phyloP scores from a whole-genome alignment of 139 green algal species.

The Chlorella sp. region DNA sequence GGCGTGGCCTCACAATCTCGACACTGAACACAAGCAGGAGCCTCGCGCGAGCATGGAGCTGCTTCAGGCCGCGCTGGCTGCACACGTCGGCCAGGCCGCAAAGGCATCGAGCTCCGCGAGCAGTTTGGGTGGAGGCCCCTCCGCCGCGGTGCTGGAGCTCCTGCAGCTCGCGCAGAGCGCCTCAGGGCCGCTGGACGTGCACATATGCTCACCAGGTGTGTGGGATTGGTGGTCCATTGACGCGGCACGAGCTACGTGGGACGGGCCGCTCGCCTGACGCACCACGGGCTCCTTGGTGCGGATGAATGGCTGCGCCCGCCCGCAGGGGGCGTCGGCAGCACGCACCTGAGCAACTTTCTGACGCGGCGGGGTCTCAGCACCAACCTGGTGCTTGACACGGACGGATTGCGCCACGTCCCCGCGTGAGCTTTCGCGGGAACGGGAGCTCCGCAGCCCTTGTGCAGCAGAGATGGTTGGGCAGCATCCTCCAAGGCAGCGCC shows the following conservation, averaged over 20 bases:
- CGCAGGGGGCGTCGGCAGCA: conserved; percentile 41
- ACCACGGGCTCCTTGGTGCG: neutral
- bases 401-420: conserved; percentile 30
- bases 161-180: neutral
- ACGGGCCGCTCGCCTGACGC: neutral
- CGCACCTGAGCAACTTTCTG: conserved; percentile 40
- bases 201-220: neutral
- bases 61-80: neutral
- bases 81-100: too few species aligned
- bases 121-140: neutral
- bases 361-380: conserved; percentile 30
- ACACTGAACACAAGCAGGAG: too few species aligned
- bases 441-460: too few species aligned
- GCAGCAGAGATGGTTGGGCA: too few species aligned
- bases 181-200: neutral
- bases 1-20: too few species aligned
- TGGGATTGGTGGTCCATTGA: neutral
- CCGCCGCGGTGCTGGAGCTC: neutral
- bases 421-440: too few species aligned
- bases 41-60: too few species aligned
- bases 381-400: conserved; percentile 44
- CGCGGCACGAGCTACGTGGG: neutral
- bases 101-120: too few species aligned
- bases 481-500: too few species aligned
- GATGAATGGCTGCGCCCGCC: neutral